Percentiles rank a stretch among this genome's conserved stretches.
Evolutionary conservation across 2,329 filamentous ascomycete species (phyloP).

Genomic region (Fusarium sp.): DNA sequence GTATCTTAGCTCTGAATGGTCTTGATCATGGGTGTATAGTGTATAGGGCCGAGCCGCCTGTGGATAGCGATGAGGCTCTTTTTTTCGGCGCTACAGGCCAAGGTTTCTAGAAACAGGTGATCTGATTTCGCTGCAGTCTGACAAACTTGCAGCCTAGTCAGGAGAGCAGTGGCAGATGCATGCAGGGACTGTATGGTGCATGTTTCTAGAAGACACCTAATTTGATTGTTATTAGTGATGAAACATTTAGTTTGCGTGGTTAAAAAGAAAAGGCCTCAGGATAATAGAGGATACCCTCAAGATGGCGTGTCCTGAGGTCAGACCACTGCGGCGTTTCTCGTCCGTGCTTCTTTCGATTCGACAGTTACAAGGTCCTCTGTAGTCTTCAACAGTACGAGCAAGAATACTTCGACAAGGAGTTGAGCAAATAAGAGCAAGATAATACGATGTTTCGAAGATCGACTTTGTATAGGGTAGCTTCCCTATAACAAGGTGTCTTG

Average conservation of each 20-base stretch:
- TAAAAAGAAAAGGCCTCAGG: too few relatives aligned
- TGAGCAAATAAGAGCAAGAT: too few relatives aligned
- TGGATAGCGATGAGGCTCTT: constrained; percentile 20
- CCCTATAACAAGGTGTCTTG: not conserved
- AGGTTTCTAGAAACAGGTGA: constrained; percentile 9
- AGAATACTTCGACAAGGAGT: too few relatives aligned
- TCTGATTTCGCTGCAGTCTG: constrained; percentile 5
- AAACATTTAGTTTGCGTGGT: too few relatives aligned
- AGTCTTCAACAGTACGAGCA: not conserved
- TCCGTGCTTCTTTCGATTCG: constrained; percentile 4
- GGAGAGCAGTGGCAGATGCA: not conserved
- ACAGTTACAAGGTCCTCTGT: not conserved
- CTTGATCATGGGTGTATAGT: constrained; percentile 10
- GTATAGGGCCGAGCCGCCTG: constrained; percentile 26
- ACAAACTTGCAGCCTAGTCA: constrained; percentile 4
- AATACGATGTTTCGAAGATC: not conserved
- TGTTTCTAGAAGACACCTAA: constrained; percentile 3
- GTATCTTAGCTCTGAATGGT: constrained; percentile 5
- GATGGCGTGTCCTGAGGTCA: constrained; percentile 19
- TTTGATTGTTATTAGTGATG: too few relatives aligned
- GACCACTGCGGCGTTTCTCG: not conserved
- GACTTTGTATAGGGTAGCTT: not conserved
- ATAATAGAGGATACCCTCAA: constrained; percentile 3
- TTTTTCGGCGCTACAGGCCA: not conserved
- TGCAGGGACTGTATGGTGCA: constrained; percentile 18